These are phyloP conservation scores for Phytophthora tentaculata DNA, from an alignment of 352 stramenopile species.

Conservation along the genomic window DNA sequence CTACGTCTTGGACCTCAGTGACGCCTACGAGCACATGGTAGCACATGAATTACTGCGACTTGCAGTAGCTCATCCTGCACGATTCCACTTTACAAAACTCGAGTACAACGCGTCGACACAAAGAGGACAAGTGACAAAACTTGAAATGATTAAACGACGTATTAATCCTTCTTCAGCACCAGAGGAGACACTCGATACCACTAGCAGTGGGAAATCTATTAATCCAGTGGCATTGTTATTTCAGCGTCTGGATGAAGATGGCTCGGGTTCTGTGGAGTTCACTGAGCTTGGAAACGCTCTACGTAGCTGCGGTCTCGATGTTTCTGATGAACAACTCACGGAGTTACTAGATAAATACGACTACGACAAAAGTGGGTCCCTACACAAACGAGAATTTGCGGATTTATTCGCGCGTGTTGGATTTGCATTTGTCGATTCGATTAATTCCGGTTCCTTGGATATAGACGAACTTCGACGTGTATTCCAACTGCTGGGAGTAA, in stretches of 20 bases:
- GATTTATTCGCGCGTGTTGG: slow-evolving; percentile 65
- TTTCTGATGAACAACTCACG: slow-evolving; percentile 42
- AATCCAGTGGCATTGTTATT: slow-evolving; percentile 49
- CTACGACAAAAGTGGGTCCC: slow-evolving; percentile 51
- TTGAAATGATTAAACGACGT: slow-evolving; percentile 25
- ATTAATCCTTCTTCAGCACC: slow-evolving; percentile 7
- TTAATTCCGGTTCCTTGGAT: slow-evolving; percentile 63
- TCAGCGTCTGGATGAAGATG: slow-evolving; percentile 53
- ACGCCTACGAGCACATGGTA: slow-evolving; percentile 82
- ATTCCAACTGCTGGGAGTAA: slow-evolving; percentile 58
- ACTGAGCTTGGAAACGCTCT: slow-evolving; percentile 45
- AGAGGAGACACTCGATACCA: slow-evolving; percentile 5
- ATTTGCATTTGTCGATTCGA: slow-evolving; percentile 64
- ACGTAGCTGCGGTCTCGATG: slow-evolving; percentile 39
- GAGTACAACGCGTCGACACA: slow-evolving; percentile 41
- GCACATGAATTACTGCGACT: slow-evolving; percentile 70
- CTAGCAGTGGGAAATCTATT: not conserved
- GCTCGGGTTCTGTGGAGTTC: slow-evolving; percentile 52
- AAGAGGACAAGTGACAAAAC: slow-evolving; percentile 20
- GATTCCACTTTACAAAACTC: slow-evolving; percentile 59
- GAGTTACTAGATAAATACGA: slow-evolving; percentile 58
- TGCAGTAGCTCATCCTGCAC: slow-evolving; percentile 49
- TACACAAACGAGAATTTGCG: slow-evolving; percentile 57
- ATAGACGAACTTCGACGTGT: slow-evolving; percentile 54
- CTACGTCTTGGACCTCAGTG: slow-evolving; percentile 67